Evolutionary conservation across 2,329 filamentous ascomycete genomes (phyloP), one percentile per base, ranked within the genome.

Genomic region (Colletotrichum tofieldiae): DNA sequence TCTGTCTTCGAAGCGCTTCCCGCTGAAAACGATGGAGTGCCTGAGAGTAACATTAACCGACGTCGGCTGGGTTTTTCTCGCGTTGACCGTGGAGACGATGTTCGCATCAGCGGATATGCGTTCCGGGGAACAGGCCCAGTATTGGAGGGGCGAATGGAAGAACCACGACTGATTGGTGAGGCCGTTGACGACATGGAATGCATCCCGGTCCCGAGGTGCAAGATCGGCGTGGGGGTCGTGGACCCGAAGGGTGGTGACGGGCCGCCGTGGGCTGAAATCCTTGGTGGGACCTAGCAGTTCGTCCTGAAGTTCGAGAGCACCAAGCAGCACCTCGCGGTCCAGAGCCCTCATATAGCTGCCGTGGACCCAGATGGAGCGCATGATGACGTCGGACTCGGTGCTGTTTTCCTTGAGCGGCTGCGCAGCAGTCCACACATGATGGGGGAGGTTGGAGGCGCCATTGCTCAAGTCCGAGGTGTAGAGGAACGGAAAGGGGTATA

Each of bases 321-420:
- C 87, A 41, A 89, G 84, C 55, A 96, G 84, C 14, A 95, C 87
- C 8, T 91, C 84, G 63, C 86, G 86, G 61, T 93, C 86, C 45
- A 96, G 85, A 14, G 93, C 93, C 77, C 91, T 87, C 91, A 95
- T 95, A 78, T 95, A 95, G 79, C 89, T 92, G 74, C 93, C 93
- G 78, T 95, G 93, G 20, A 96, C 88, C 93, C 93, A 96, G 67
- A 94, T 88, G 69, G 93, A 93, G 75, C 93, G 92, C 90, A 96
- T 93, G 67, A 93, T 90, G n/a, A 96, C 90, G 79, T 96, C 93
- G 5, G 92, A 88, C 65, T 85, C 82, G 35, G 82, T 78, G 5
- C 82, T 81, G 65, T 84, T 84, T 59, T 88, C 88, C 45, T 88
- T 82, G 65, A 93, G 84, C 37, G 91, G 89, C 72, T 90, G 89